Evolutionary conservation across 805 yeast species (phyloP).

Genomic region (Candida qinlingensis): DNA sequence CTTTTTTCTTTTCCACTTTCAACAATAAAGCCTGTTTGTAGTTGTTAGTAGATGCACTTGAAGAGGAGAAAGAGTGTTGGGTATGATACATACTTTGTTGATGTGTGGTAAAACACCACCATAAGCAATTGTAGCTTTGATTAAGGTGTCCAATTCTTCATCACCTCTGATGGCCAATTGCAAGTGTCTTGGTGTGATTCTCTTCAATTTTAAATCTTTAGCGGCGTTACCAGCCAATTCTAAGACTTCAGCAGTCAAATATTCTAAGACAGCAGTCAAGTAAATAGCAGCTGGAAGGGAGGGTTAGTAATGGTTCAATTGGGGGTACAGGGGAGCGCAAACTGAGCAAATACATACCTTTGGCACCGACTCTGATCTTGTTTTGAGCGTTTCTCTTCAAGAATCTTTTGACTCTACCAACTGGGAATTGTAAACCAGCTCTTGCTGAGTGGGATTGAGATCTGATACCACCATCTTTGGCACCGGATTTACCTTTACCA

Average conservation of each 20-base stretch:
- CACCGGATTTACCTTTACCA: slow-evolving; percentile 93
- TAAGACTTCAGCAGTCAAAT: slow-evolving; percentile 92
- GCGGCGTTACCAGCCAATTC: slow-evolving; percentile 99
- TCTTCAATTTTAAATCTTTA: slow-evolving; percentile 95
- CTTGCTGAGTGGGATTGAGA: slow-evolving; percentile 89
- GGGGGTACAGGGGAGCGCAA: no score
- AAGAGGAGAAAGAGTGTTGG: no score
- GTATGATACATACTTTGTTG: slow-evolving; percentile 14
- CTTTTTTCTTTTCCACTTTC: slow-evolving; percentile 19
- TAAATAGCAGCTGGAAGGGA: slow-evolving; percentile 69
- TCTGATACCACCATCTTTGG: slow-evolving; percentile 55
- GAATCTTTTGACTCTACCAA: slow-evolving; percentile 97
- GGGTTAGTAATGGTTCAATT: slow-evolving; percentile 8
- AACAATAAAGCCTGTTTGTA: slow-evolving; percentile 14
- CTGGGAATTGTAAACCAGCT: slow-evolving; percentile 96
- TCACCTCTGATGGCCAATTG: slow-evolving; percentile 97
- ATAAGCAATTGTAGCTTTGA: slow-evolving; percentile 93
- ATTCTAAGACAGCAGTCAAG: slow-evolving; percentile 92
- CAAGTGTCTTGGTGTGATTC: slow-evolving; percentile 96
- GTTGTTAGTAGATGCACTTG: not conserved
- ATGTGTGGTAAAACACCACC: slow-evolving; percentile 99
- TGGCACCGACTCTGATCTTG: slow-evolving; percentile 74
- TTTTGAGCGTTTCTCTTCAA: slow-evolving; percentile 87
- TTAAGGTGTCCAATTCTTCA: slow-evolving; percentile 91
- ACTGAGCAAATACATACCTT: slow-evolving; percentile 30